phyloP scores from a whole-genome alignment of 768 basidiomycete genomes.

The Holtermannia corniformis region DNA sequence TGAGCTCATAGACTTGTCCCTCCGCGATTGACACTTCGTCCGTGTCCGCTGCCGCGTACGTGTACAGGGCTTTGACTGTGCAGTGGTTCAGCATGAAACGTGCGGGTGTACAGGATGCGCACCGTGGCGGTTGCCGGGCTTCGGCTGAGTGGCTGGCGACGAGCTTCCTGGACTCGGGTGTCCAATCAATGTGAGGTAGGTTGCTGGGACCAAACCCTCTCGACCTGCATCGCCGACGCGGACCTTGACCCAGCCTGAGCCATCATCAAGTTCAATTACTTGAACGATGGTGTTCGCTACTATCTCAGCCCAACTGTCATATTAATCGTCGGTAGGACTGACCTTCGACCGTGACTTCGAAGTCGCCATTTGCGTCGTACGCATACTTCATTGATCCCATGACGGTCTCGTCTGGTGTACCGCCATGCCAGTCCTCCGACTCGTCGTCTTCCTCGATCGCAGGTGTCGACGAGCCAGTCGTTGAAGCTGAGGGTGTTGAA shows the following conservation, averaged over 20 bases:
- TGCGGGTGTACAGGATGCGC: background rate
- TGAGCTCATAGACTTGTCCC: conserved; percentile 1
- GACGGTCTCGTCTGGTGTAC: background rate
- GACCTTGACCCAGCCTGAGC: conserved; percentile 8
- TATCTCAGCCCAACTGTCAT: background rate
- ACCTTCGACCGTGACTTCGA: conserved; percentile 4
- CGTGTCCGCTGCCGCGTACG: conserved; percentile 1
- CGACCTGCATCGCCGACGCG: background rate
- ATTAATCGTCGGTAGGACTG: too few species aligned
- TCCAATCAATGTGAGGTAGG: background rate
- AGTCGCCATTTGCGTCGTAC: conserved; percentile 1
- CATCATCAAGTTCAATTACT: conserved; percentile 4
- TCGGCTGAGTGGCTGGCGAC: background rate
- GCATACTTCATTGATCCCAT: background rate
- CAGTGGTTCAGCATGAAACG: background rate
- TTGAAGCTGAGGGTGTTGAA: background rate
- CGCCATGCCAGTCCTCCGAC: background rate
- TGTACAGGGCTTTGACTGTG: conserved; percentile 4
- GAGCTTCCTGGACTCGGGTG: background rate
- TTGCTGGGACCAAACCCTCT: conserved; percentile 6
- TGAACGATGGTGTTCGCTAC: conserved; percentile 1
- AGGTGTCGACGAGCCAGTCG: background rate
- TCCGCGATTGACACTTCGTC: conserved; percentile 3
- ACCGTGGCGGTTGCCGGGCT: too few species aligned
- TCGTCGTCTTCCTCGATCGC: conserved; percentile 3